Evolutionary conservation across 305 asterid genomes (phyloP).

Genomic region (Fraxinus xanthoxyloides): DNA sequence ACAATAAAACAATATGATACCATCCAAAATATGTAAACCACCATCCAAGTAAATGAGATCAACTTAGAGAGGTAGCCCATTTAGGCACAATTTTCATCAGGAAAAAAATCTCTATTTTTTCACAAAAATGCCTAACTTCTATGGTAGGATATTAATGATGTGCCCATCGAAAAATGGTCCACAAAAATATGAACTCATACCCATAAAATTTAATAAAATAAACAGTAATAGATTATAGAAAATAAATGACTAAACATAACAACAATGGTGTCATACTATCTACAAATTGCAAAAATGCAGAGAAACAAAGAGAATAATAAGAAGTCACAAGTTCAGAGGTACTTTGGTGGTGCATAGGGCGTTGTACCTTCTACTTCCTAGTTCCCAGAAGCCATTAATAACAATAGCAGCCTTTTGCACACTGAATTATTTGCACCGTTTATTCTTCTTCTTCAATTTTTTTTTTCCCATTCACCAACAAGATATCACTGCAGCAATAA

Average conservation of each 20-base stretch:
- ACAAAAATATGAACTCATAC: no score
- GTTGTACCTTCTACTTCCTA: conserved; percentile 31
- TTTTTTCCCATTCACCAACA: conserved; percentile 16
- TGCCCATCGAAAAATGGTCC: no score
- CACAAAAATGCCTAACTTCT: no score
- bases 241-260: not conserved
- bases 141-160: no score
- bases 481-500: no score
- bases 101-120: no score
- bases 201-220: no score
- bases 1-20: no score
- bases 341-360: conserved; percentile 2
- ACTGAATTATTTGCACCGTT: not conserved
- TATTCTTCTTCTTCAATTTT: not conserved
- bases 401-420: not conserved
- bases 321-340: conserved; percentile 17
- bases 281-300: conserved; percentile 28
- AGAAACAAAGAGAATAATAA: conserved; percentile 13
- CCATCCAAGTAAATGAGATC: no score
- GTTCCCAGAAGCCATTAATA: conserved; percentile 22
- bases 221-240: not conserved
- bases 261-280: not conserved
- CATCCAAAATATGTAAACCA: no score
- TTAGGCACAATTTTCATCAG: no score
- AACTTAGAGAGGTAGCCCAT: no score